phyloP scores from a whole-genome alignment of 106 monocot genomes.

The Posidonia australis region DNA sequence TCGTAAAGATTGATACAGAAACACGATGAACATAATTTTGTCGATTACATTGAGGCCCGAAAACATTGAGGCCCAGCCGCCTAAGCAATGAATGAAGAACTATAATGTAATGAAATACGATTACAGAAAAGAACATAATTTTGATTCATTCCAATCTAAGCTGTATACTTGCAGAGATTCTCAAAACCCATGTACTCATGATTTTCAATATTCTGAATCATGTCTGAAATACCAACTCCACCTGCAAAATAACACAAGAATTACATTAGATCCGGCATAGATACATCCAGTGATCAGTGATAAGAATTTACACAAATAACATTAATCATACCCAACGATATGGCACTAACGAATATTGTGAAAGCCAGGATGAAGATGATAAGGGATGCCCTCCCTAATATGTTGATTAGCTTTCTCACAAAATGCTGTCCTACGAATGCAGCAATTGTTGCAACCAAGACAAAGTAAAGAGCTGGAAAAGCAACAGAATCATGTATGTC shows the following conservation, averaged over 20 bases:
- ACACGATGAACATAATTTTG: no score
- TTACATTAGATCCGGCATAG: no score
- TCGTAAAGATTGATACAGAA: no score
- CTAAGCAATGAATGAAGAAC: no score
- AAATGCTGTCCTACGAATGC: constrained; percentile 69
- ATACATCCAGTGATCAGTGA: no score
- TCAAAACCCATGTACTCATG: constrained; percentile 86
- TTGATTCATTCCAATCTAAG: constrained; percentile 1
- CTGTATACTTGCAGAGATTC: constrained; percentile 50
- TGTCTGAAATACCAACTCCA: constrained; percentile 72
- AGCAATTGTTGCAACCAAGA: constrained; percentile 41
- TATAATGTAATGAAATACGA: no score
- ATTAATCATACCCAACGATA: constrained; percentile 83
- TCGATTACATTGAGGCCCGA: no score
- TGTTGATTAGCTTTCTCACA: constrained; percentile 57
- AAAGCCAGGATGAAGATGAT: constrained; percentile 87
- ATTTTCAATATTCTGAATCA: constrained; percentile 38
- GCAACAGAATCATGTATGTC: neutral
- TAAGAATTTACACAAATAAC: no score
- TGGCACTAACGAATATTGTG: constrained; percentile 82
- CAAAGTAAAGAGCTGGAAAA: constrained; percentile 54
- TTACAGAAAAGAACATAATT: no score
- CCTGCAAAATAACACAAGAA: constrained; percentile 24
- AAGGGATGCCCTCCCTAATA: constrained; percentile 82
- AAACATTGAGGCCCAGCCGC: no score